Evolutionary conservation across 495 filamentous ascomycete genomes (phyloP), one percentile per base, ranked within the genome.

Genomic region (Talaromyces liani): DNA sequence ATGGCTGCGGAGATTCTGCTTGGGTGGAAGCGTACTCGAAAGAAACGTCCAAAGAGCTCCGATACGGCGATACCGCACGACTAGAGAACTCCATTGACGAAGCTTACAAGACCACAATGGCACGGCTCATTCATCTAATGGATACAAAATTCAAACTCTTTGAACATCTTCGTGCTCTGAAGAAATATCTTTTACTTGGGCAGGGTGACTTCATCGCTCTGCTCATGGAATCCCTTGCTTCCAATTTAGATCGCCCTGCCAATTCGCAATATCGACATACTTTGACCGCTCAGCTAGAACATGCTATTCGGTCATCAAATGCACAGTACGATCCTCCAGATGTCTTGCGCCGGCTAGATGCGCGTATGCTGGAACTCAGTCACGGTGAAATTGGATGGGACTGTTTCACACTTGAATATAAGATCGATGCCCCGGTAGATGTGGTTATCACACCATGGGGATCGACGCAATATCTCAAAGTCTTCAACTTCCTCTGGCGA

Each of bases 371-470:
- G 41, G 92, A 97, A 73, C 84, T 97, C 57, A 91, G 88, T 59
- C 92, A 96, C 71, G 95, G 95, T 61, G 94, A 99, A 68, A 97
- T 96, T 58, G 95, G 95, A 64, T 99, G 95, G 95, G 95, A 99
- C 72, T 96, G 94, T 74, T 99, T 99, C 76, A 99, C 95, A 1
- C 84, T 99, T 31, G 95, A 99, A 72, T 99, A 99, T 78, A 97
- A 96, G 74, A 92, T 98, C 63, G 94, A 97, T 71, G 91, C 94
- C 8, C 95, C 95, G 0, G 91, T 98, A 25, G 95, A 99, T 70
- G 94, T 98, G 60, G 92, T 99, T 60, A 93, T 99, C 12, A 97
- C 93, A 1, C 90, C 93, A 1, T 96, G 91, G 85, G 92, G 90
- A 39, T 93, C 90, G 61, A 91, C 91, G 2, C 93, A 98, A 71